phyloP scores from a whole-genome alignment of 2,329 filamentous ascomycete genomes.

The Cercospora sojina region DNA sequence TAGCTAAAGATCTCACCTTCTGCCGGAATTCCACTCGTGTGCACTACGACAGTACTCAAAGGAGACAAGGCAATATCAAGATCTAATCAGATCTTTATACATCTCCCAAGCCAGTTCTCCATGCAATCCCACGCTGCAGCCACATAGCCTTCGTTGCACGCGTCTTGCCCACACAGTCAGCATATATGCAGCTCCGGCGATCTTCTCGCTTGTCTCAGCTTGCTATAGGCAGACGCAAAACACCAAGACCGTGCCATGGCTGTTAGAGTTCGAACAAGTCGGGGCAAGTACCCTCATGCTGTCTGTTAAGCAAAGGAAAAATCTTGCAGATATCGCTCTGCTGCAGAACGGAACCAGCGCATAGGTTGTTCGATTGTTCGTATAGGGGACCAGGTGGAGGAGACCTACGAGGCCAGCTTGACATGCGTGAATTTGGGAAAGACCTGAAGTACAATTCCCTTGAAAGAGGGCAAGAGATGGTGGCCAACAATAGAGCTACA shows the following conservation, averaged over 20 bases:
- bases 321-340: not conserved
- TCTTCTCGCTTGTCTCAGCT: not conserved
- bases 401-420: not conserved
- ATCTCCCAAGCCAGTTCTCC: not conserved
- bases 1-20: not conserved
- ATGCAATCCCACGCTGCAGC: not conserved
- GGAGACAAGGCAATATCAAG: not conserved
- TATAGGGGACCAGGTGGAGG: not conserved
- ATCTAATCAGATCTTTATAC: conserved; percentile 3
- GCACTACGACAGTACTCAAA: not conserved
- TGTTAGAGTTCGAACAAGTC: not conserved
- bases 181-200: not conserved
- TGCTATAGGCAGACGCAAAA: not conserved
- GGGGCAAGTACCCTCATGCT: not conserved
- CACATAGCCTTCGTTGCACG: not conserved
- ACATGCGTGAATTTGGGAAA: not conserved
- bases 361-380: not conserved
- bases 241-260: not conserved
- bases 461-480: not conserved
- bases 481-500: not conserved
- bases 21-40: not conserved
- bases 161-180: not conserved
- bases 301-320: not conserved
- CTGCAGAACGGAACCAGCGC: not conserved
- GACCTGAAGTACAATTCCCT: not conserved